These are phyloP conservation scores for Pleurotus ostreatus DNA, from an alignment of 768 basidiomycete genomes.

Conservation along the genomic window DNA sequence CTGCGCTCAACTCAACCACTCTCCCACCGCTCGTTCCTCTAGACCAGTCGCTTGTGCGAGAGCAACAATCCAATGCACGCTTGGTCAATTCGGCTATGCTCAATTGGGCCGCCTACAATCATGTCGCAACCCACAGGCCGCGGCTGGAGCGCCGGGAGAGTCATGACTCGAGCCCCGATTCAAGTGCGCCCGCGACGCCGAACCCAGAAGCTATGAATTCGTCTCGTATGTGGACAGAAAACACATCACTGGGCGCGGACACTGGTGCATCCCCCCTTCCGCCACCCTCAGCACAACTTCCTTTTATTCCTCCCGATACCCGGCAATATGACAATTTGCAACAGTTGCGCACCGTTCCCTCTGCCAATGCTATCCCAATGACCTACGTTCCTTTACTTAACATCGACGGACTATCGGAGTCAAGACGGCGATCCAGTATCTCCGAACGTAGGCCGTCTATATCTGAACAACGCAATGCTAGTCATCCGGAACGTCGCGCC, in stretches of 20 bases:
- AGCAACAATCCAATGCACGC: neutral
- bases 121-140: neutral
- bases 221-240: slow-evolving; percentile 3
- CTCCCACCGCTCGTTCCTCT: slow-evolving; percentile 25
- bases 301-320: slow-evolving; percentile 17
- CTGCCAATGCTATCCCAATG: slow-evolving; percentile 52
- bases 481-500: slow-evolving; percentile 1
- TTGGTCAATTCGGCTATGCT: neutral
- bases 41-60: slow-evolving; percentile 23
- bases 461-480: neutral
- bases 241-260: slow-evolving; percentile 4
- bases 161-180: slow-evolving; percentile 5
- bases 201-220: slow-evolving; percentile 3
- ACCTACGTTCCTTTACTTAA: slow-evolving; percentile 25
- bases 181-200: slow-evolving; percentile 1
- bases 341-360: slow-evolving; percentile 24
- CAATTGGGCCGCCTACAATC: neutral
- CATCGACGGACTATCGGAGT: slow-evolving; percentile 5
- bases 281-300: slow-evolving; percentile 3
- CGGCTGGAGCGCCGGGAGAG: neutral
- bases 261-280: slow-evolving; percentile 5
- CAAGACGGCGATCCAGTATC: slow-evolving; percentile 3
- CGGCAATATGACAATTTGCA: slow-evolving; percentile 20
- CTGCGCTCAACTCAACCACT: slow-evolving; percentile 17
- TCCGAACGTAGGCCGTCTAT: slow-evolving; percentile 2